A percentile compares a stretch with the other conserved stretches of the same genome.
phyloP scores from a whole-genome alignment of 768 basidiomycete species.

The Termitomyces bulborhizus region DNA sequence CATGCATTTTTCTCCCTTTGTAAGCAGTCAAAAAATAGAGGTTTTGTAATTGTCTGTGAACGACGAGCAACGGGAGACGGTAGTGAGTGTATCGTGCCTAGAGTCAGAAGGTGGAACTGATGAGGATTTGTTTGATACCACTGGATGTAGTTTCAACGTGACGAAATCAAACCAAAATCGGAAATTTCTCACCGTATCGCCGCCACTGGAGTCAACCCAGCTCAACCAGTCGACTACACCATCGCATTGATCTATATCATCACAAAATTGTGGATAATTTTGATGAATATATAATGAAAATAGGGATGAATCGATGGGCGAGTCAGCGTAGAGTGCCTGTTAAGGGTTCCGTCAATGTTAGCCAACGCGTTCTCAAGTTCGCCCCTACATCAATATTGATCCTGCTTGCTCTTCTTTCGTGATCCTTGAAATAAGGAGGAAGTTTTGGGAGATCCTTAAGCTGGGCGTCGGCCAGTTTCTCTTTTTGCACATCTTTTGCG shows the following conservation, averaged over 20 bases:
- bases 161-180: not conserved
- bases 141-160: constrained; percentile 23
- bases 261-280: constrained; percentile 85
- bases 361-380: not conserved
- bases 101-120: constrained; percentile 75
- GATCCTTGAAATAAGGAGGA: constrained; percentile 51
- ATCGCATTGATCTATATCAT: constrained; percentile 67
- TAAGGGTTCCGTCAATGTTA: not conserved
- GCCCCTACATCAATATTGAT: constrained; percentile 67
- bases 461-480: constrained; percentile 48
- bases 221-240: constrained; percentile 71
- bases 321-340: constrained; percentile 59
- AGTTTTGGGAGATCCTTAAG: constrained; percentile 51
- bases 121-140: constrained; percentile 72
- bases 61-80: constrained; percentile 79
- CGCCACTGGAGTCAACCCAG: constrained; percentile 64
- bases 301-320: constrained; percentile 86
- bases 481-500: constrained; percentile 56
- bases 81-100: constrained; percentile 83
- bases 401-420: constrained; percentile 62
- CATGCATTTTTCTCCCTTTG: constrained; percentile 52
- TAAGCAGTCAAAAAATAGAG: constrained; percentile 71
- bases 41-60: constrained; percentile 82
- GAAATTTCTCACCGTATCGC: constrained; percentile 44
- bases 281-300: constrained; percentile 91